Evolutionary conservation across 352 stramenopile species (phyloP), one percentile per base, ranked within the genome.

Genomic region (Pythium phragmiticola): DNA sequence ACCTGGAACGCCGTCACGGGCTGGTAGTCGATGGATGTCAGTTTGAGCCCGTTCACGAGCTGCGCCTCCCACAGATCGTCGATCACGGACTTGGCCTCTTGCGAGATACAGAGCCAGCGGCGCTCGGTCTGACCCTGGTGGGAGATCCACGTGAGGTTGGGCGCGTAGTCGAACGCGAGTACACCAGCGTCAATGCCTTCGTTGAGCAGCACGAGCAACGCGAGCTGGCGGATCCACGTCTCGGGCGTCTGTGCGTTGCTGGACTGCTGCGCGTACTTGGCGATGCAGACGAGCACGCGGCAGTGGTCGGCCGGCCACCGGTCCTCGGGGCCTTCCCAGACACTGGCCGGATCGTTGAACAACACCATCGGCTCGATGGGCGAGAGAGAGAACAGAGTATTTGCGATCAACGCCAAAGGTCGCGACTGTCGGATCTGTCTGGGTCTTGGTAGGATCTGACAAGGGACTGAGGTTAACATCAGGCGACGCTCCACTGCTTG

Each of bases 1-100:
- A 96, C 85, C 64, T 99, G 96, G 74, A 98, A 99, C 50, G 93
- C 94, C 6, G 95, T 98, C n/a, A 98, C 92, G 0, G 96, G 92
- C 66, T 98, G 94, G 71, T 98, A 98, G 49, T 89, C 76, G n/a
- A 88, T 68, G 0, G 91, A 97, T 14, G 89, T 95, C 60, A 98
- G 88, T 66, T 98, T 97, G 43, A 98, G 83, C 19, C 90, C 94
- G 64, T 97, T 98, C 52, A 99, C 71, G n/a, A 99, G 86, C 54
- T 98, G 88, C 57, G 96, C 93, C 65, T 99, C 95, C 60, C 89
- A 93, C 19, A 98, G 76, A 61, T 98, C 96, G 69, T 99, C 96
- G 60, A 99, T 87, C 54, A 98, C 94, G 5, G 88, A 97, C 73
- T 98, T 97, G 43, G 92, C 95, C 69, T 99, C 95, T 67, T 98